Percentiles rank a stretch among this genome's conserved stretches.
Conservation (phyloP, 805 yeast genomes). For the Saccharomycopsis fermentans region DNA sequence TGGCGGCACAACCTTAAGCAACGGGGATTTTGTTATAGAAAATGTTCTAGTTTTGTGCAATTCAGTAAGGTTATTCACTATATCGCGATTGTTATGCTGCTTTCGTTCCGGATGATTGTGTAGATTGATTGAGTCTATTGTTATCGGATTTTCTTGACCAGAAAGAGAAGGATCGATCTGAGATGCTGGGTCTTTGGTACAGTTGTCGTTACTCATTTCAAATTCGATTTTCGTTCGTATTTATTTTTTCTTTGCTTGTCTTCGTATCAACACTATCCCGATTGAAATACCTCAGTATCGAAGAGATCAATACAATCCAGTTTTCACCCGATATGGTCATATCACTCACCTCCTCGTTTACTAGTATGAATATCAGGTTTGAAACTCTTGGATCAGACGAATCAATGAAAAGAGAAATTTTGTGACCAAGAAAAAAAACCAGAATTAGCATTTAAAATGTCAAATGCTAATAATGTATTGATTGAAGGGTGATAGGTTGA, state of each 20-base stretch:
- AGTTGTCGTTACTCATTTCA: not conserved
- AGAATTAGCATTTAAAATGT: not conserved
- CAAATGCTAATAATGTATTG: not conserved
- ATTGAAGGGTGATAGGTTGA: not conserved
- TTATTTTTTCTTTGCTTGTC: not conserved
- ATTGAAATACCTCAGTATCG: not conserved
- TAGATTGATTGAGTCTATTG: constrained; percentile 8
- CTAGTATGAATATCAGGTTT: too few species aligned
- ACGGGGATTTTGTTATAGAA: constrained; percentile 43
- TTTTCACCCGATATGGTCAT: not conserved
- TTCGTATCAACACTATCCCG: too few species aligned
- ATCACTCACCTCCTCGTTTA: not conserved
- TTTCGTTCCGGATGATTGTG: not conserved
- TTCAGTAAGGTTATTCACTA: not conserved
- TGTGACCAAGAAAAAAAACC: not conserved
- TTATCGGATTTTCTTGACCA: not conserved
- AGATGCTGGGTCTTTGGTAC: not conserved
- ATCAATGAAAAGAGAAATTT: not conserved
- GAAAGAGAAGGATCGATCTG: not conserved
- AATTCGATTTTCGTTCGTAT: too few species aligned
- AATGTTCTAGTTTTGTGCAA: constrained; percentile 15
- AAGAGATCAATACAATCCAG: not conserved
- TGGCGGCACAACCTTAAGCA: constrained; percentile 77
- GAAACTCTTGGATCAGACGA: not conserved
- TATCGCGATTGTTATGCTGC: not conserved